Percentiles rank a stretch among this genome's conserved stretches.
phyloP scores from a whole-genome alignment of 352 stramenopile species.

The Phytophthora sojae region DNA sequence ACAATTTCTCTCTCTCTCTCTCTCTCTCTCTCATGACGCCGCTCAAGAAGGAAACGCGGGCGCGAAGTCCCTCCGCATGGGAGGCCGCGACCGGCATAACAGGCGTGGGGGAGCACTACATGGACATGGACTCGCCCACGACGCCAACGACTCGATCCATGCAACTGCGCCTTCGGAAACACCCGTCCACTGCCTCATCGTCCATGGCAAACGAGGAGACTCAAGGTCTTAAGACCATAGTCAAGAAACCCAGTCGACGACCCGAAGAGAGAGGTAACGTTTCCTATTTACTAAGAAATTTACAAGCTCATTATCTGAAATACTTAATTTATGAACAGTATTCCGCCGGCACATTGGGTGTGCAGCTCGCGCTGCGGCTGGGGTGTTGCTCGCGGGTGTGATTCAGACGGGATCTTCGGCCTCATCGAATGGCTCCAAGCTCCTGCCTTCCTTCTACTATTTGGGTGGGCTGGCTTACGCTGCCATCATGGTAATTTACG shows the following conservation, averaged over 20 bases:
- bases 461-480: constrained; percentile 67
- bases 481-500: constrained; percentile 74
- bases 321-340: constrained; percentile 4
- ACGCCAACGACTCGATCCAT: constrained; percentile 40
- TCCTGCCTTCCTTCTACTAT: constrained; percentile 72
- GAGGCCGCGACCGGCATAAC: constrained; percentile 22
- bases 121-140: constrained; percentile 34
- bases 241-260: constrained; percentile 51
- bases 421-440: constrained; percentile 42
- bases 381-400: constrained; percentile 65
- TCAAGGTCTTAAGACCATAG: constrained; percentile 22
- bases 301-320: not conserved
- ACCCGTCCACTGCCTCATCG: constrained; percentile 18
- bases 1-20: not conserved
- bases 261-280: constrained; percentile 36
- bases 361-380: constrained; percentile 56
- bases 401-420: constrained; percentile 56
- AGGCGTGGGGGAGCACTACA: constrained; percentile 28
- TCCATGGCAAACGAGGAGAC: constrained; percentile 23
- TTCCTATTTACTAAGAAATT: not conserved
- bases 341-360: constrained; percentile 53
- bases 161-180: constrained; percentile 45
- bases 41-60: constrained; percentile 8
- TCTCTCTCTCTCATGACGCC: constrained; percentile 1
- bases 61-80: constrained; percentile 19